A percentile compares a stretch with the other conserved stretches of the same genome.
Conservation (phyloP, 768 basidiomycete genomes). For the Crassisporium funariophilum region DNA sequence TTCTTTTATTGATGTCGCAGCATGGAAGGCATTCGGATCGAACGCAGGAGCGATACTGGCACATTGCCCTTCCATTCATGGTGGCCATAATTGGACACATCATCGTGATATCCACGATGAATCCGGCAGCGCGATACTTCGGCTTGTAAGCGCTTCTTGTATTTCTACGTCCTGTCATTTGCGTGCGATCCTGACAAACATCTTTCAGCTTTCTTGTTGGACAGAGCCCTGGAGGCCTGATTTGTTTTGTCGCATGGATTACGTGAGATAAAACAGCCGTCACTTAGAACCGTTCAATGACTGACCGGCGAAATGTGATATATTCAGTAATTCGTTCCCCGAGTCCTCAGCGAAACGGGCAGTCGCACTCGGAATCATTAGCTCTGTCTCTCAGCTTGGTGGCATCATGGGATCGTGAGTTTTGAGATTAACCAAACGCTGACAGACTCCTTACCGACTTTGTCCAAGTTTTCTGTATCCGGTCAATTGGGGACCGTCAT, state of each 20-base stretch:
- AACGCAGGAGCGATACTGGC: conserved; percentile 71
- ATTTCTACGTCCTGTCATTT: neutral
- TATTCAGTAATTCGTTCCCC: conserved; percentile 34
- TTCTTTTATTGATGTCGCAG: too few species aligned
- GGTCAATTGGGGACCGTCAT: conserved; percentile 62
- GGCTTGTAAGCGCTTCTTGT: conserved; percentile 43
- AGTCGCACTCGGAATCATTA: conserved; percentile 75
- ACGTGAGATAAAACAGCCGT: conserved; percentile 15
- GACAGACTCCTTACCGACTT: neutral
- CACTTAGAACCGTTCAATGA: neutral
- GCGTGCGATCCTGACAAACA: neutral
- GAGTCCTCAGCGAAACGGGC: conserved; percentile 79
- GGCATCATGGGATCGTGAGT: conserved; percentile 79
- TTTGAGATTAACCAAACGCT: neutral
- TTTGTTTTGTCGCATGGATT: conserved; percentile 54
- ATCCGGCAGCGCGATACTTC: conserved; percentile 65
- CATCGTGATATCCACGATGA: conserved; percentile 68
- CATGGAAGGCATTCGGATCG: conserved; percentile 81
- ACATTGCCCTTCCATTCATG: conserved; percentile 55
- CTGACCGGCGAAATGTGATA: neutral
- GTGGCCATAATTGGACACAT: conserved; percentile 71
- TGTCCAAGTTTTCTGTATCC: conserved; percentile 60
- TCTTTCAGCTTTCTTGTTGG: conserved; percentile 72
- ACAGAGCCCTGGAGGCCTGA: conserved; percentile 66
- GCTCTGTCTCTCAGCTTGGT: conserved; percentile 75